These are phyloP conservation scores for Voacanga thouarsii DNA, from an alignment of 257 asterid species.

Conservation along the genomic window DNA sequence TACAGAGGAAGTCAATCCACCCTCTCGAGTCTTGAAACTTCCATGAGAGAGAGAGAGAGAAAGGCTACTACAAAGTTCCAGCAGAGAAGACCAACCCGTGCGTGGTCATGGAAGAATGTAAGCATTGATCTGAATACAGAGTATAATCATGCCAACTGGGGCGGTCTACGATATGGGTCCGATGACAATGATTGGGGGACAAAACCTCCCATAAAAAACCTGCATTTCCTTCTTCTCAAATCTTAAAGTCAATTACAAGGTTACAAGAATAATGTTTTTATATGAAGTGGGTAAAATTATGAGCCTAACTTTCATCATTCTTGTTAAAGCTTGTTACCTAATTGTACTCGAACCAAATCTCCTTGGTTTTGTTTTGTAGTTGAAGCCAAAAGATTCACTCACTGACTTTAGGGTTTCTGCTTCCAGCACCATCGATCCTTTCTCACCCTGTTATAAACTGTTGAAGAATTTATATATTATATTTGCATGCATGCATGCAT, in stretches of 20 bases:
- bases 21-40: constrained; percentile 6
- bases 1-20: not conserved
- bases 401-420: constrained; percentile 24
- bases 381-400: constrained; percentile 14
- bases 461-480: not conserved
- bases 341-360: constrained; percentile 21
- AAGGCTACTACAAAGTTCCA: constrained; percentile 2
- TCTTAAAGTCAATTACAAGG: constrained; percentile 23
- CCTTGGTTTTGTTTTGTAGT: constrained; percentile 21
- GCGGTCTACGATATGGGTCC: constrained; percentile 23
- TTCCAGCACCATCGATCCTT: constrained; percentile 1
- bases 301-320: constrained; percentile 22
- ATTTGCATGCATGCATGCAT: not conserved
- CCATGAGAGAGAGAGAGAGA: not conserved
- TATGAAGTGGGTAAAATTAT: constrained; percentile 30
- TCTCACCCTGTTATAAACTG: not conserved
- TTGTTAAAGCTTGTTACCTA: constrained; percentile 28
- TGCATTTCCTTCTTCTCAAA: not conserved
- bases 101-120: constrained; percentile 5
- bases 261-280: not conserved
- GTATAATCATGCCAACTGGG: constrained; percentile 18
- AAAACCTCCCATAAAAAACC: constrained; percentile 5
- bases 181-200: constrained; percentile 8
- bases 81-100: not conserved
- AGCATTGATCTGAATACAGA: constrained; percentile 7